These are phyloP conservation scores for Penicillium sclerotiorum DNA, from an alignment of 2,329 filamentous ascomycete genomes.

Conservation along the genomic window DNA sequence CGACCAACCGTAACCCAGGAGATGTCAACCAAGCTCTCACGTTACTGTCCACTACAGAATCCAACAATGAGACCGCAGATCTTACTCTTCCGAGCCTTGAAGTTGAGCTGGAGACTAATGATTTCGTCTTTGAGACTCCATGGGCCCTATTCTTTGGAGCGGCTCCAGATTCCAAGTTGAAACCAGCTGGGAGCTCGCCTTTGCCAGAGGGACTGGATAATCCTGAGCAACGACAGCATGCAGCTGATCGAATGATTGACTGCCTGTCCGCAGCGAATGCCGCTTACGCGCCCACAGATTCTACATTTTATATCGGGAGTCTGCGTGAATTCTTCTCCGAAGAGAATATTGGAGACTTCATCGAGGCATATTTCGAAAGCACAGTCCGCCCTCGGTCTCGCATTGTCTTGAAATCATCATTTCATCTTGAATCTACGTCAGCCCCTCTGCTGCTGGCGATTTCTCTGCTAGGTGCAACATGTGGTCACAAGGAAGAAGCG, in stretches of 20 bases:
- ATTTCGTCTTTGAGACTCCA: constrained; percentile 7
- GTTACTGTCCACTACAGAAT: constrained; percentile 11
- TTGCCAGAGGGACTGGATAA: constrained; percentile 7
- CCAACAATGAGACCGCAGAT: background rate
- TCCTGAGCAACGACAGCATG: background rate
- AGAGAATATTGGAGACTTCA: constrained; percentile 6
- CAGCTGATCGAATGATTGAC: constrained; percentile 2
- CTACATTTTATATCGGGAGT: background rate
- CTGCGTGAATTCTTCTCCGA: constrained; percentile 9
- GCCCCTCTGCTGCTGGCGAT: constrained; percentile 6
- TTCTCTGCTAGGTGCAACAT: constrained; percentile 11
- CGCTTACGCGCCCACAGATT: background rate
- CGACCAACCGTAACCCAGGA: constrained; percentile 9
- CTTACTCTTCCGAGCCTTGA: constrained; percentile 12
- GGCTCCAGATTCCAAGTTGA: background rate
- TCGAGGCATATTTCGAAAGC: constrained; percentile 17
- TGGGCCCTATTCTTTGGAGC: constrained; percentile 19
- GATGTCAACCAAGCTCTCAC: constrained; percentile 16
- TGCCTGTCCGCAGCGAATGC: background rate
- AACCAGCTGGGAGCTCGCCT: background rate
- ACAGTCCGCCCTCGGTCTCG: constrained; percentile 19
- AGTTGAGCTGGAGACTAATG: background rate
- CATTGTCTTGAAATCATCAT: constrained; percentile 15
- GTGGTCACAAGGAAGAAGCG: background rate
- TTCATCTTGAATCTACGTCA: constrained; percentile 8